Base-by-base conservation (phyloP, 805 yeast species). In the Wickerhamiella australiensis region DNA sequence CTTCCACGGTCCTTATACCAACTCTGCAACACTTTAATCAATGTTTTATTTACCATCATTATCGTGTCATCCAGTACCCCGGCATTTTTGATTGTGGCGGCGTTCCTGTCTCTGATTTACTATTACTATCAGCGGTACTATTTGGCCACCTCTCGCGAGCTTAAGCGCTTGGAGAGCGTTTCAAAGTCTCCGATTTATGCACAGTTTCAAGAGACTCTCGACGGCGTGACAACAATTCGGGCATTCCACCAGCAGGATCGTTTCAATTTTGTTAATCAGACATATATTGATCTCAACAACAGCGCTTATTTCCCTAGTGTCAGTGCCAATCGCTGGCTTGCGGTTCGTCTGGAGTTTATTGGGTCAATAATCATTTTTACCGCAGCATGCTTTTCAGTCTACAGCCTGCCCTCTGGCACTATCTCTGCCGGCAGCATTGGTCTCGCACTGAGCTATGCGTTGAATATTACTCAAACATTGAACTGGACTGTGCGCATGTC, bases 401-500 rank as follows among this genome's bases (percentile, higher is more conserved):
- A 78, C 53, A 75, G 86, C 20, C 71, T 87, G 56, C 74, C 69
- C 49, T 70, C 75, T 15, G 94, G 96, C 12, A 64, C 69, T 17
- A 73, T 90, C 25, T 76, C 87, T 18, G 87, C 96, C 15, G 98
- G 98, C 67, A 69, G 85, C 61, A 88, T 88, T 60, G 99, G 99
- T 72, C 73, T 92, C 59, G 82, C 95, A 20, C 83, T 92, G 58
- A 82, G 94, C 43, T 94, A 92, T 66, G 90, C 98, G 2, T 72
- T 92, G 54, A 95, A 86, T 65, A 76, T 88, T 53, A 92, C 99
- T 0, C 95, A 87, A 66, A 76, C 95, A 0, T 75, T 92, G 66
- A 90, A 87, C 65, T 90, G 96, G 96, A 86, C 92, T 66, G 97
- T 92, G 26, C 77, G 99, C 68, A 90, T 88, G 97, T 85, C 96